A percentile compares a stretch with the other conserved stretches of the same genome.
Evolutionary conservation across 2,329 filamentous ascomycete species (phyloP).

Genomic region (Harringtonia aguacate): DNA sequence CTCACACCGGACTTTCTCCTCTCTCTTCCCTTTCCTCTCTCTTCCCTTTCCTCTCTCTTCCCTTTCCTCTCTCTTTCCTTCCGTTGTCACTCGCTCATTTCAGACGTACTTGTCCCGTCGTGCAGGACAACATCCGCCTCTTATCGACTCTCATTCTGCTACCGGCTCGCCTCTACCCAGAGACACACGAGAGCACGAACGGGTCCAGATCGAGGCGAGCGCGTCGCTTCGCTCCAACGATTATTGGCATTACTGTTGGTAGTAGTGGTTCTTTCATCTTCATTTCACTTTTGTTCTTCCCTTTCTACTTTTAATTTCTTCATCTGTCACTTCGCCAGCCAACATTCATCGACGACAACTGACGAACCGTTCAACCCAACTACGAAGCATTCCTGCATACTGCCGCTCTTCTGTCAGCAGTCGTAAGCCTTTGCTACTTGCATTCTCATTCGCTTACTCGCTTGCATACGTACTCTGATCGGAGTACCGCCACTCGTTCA

Average conservation of each 20-base stretch:
- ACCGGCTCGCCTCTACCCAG: too few species aligned
- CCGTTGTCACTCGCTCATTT: background rate
- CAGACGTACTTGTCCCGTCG: conserved; percentile 1
- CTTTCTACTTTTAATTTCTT: too few species aligned
- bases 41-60: background rate
- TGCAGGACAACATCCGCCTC: background rate
- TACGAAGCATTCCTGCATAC: too few species aligned
- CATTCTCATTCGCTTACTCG: background rate
- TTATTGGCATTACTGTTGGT: background rate
- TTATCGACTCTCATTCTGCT: too few species aligned
- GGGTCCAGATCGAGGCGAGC: background rate
- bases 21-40: background rate
- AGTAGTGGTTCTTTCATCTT: background rate
- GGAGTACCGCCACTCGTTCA: conserved; percentile 1
- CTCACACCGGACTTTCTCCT: too few species aligned
- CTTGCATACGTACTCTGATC: background rate
- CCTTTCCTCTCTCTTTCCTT: background rate
- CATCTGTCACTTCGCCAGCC: too few species aligned
- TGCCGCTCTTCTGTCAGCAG: too few species aligned
- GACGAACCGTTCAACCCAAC: too few species aligned
- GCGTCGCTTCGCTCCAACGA: background rate
- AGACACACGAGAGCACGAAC: too few species aligned
- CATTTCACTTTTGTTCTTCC: background rate
- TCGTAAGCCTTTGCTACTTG: too few species aligned
- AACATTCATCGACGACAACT: too few species aligned